phyloP scores from a whole-genome alignment of 208 protist species.

The Phytomonas francai region DNA sequence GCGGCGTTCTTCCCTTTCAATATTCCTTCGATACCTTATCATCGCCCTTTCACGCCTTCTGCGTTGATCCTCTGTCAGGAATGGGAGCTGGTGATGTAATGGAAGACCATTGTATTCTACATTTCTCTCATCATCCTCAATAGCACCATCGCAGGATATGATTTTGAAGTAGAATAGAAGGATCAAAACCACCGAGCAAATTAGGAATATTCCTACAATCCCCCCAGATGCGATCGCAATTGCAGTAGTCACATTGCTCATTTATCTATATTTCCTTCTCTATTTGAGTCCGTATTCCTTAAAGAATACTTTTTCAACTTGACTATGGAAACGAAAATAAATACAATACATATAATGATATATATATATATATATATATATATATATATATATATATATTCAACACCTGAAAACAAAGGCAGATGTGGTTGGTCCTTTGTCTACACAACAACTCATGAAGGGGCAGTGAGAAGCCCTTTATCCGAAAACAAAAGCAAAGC shows the following conservation, averaged over 20 bases:
- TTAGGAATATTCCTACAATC: not conserved
- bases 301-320: not conserved
- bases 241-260: not conserved
- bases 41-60: not conserved
- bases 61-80: not conserved
- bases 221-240: not conserved
- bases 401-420: not conserved
- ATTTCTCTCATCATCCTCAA: not conserved
- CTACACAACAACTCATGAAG: not conserved
- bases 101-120: not conserved
- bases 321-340: not conserved
- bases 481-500: constrained; percentile 6
- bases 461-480: not conserved
- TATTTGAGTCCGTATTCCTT: not conserved
- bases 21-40: not conserved
- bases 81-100: not conserved
- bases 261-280: not conserved
- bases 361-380: not conserved
- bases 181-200: constrained; percentile 1
- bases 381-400: not conserved
- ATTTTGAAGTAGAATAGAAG: not conserved
- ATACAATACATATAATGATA: too few species aligned
- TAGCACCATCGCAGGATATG: not conserved
- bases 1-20: constrained; percentile 9
- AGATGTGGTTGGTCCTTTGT: constrained; percentile 1